Base-by-base conservation (phyloP, 2,329 filamentous ascomycete species). In the Neonectria neomacrospora region DNA sequence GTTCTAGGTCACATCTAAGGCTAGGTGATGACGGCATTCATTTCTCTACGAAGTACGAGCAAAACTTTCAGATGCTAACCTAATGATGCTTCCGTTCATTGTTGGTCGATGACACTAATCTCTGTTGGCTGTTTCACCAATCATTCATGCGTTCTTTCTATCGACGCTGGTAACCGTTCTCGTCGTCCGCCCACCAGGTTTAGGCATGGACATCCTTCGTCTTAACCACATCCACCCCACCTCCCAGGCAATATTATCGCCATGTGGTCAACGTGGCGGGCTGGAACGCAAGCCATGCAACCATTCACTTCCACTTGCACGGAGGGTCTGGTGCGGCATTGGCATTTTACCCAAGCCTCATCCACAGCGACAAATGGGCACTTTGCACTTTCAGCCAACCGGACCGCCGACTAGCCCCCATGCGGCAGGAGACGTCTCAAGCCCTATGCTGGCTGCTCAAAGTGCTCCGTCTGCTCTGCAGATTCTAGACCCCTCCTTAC, bases 291-390 rank as follows among this genome's bases (percentile, higher is more conserved):
- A 32, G 28, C 42, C 45, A 26, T n/a, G 28, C 12, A 34, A 14
- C 12, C 32, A 34, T n/a, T 12, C 5, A 20, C n/a, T n/a, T 14
- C 47, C 11, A 50, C 3, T 20, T 20, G 47, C n/a, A 50, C 47
- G 10, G 12, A n/a, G 23, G 23, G 23, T 30, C 12, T 30, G 44
- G 44, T 47, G 14, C 22, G 22, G n/a, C 44, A 34, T 34, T 34
- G 32, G 12, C 16, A 26, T 14, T 23, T 47, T 18, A 28, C 16
- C 20, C 47, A 12, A 50, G 47, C 26, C 26, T 18, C 47, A 52
- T 58, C 47, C 60, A 62, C 42, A 20, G 16, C 11, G 59, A 62
- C 54, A 45, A 52, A 20, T 20, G 28, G 34, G n/a, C 44, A 32
- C 28, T 37, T 41, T 41, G 12, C 44, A 61, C 28, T 26, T 30